Evolutionary conservation across 495 filamentous ascomycete genomes (phyloP).

Genomic region (Penicillium turbatum): DNA sequence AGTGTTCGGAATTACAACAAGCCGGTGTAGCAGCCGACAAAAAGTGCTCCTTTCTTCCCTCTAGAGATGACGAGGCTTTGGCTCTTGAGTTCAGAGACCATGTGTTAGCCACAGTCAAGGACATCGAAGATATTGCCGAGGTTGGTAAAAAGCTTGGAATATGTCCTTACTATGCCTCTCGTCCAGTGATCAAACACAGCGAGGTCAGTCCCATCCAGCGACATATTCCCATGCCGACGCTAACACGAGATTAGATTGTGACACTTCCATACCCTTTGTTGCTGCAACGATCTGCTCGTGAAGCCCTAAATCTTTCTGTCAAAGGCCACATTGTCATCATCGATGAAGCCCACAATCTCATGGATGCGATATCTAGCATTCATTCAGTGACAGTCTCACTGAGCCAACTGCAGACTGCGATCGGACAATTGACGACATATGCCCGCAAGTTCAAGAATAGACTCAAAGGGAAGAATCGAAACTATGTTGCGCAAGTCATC

Average conservation of each 20-base stretch:
- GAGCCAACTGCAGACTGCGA: slow-evolving; percentile 63
- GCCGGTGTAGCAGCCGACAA: slow-evolving; percentile 58
- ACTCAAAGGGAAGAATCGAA: slow-evolving; percentile 85
- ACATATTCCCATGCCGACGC: neutral
- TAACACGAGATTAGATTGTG: slow-evolving; percentile 58
- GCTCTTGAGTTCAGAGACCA: slow-evolving; percentile 85
- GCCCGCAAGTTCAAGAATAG: slow-evolving; percentile 82
- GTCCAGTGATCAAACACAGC: slow-evolving; percentile 72
- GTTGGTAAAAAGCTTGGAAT: slow-evolving; percentile 76
- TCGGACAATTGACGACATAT: slow-evolving; percentile 73
- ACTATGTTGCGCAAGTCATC: slow-evolving; percentile 83
- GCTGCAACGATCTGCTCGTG: slow-evolving; percentile 81
- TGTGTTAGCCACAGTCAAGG: slow-evolving; percentile 75
- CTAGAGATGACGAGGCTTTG: slow-evolving; percentile 63
- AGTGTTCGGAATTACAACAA: slow-evolving; percentile 89
- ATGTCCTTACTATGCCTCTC: slow-evolving; percentile 94
- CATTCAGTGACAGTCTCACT: slow-evolving; percentile 76
- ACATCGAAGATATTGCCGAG: slow-evolving; percentile 85
- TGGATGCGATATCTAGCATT: slow-evolving; percentile 87
- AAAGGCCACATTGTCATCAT: slow-evolving; percentile 88
- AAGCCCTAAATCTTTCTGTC: slow-evolving; percentile 79
- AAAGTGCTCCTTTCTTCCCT: slow-evolving; percentile 77
- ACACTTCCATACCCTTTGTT: slow-evolving; percentile 91
- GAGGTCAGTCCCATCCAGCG: slow-evolving; percentile 47
- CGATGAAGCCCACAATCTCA: slow-evolving; percentile 96